phyloP scores from a whole-genome alignment of 1,284 basidiomycete species.

The Grifola frondosa region DNA sequence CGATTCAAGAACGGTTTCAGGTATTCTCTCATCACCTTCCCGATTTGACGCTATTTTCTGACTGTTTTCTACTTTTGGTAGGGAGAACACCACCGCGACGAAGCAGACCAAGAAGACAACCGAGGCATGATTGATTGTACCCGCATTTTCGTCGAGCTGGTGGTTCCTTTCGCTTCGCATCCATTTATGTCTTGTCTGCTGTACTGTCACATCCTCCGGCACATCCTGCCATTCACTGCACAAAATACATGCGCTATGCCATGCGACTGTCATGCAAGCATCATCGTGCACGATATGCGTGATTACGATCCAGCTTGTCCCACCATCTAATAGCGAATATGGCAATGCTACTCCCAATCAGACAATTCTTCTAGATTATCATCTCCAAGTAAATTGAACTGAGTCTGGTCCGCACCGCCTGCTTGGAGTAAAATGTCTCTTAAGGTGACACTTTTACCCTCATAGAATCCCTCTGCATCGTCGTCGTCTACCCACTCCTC shows the following conservation, averaged over 20 bases:
- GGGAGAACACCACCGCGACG: conserved; percentile 80
- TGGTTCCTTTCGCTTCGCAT: conserved; percentile 24
- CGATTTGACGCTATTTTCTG: conserved; percentile 2
- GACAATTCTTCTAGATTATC: conserved; percentile 20
- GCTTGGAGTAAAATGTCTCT: conserved; percentile 27
- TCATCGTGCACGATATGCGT: too few relatives aligned
- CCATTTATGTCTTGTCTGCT: conserved; percentile 28
- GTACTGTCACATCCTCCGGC: conserved; percentile 30
- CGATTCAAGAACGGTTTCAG: conserved; percentile 99
- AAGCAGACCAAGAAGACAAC: conserved; percentile 51
- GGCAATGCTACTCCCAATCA: conserved; percentile 20
- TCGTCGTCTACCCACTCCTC: not conserved
- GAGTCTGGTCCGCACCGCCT: conserved; percentile 12
- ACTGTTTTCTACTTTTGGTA: conserved; percentile 33
- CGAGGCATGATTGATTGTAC: conserved; percentile 28
- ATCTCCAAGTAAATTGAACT: conserved; percentile 17
- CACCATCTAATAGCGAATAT: too few relatives aligned
- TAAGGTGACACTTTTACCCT: conserved; percentile 26
- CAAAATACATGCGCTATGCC: conserved; percentile 40
- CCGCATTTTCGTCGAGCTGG: conserved; percentile 17
- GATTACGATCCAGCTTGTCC: too few relatives aligned
- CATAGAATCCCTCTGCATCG: conserved; percentile 15
- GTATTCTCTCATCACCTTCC: conserved; percentile 39
- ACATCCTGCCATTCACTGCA: conserved; percentile 25
- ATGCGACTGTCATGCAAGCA: conserved; percentile 25